Evolutionary conservation across 768 basidiomycete species (phyloP).

Genomic region (Macrocybe gigantea): DNA sequence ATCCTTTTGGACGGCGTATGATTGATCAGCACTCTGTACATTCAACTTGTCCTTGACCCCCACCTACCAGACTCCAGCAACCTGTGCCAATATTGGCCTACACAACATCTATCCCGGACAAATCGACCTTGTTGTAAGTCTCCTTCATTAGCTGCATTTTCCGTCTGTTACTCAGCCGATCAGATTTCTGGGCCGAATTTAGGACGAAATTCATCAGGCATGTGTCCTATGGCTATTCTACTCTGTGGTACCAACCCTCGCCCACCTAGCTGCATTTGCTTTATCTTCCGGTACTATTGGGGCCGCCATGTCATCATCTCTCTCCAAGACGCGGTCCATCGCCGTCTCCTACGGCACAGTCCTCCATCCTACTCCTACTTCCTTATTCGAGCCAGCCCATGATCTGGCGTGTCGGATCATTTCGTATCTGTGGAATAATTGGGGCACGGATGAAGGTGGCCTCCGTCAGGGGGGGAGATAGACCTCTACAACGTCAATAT

Average conservation of each 20-base stretch:
- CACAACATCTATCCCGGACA: constrained; percentile 83
- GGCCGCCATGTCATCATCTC: constrained; percentile 76
- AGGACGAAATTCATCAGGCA: constrained; percentile 80
- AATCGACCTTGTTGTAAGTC: constrained; percentile 82
- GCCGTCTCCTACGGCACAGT: constrained; percentile 88
- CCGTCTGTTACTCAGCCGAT: constrained; percentile 3
- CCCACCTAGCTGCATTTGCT: constrained; percentile 65
- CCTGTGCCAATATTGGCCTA: constrained; percentile 85
- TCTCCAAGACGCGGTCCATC: constrained; percentile 69
- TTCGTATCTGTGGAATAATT: constrained; percentile 72
- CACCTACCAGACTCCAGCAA: constrained; percentile 71
- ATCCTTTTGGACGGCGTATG: constrained; percentile 80
- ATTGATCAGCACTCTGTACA: constrained; percentile 3
- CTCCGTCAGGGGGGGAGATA: constrained; percentile 58
- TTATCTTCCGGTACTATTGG: constrained; percentile 92
- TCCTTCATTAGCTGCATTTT: constrained; percentile 5
- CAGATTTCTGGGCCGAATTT: constrained; percentile 85
- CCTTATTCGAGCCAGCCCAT: constrained; percentile 68
- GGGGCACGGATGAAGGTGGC: constrained; percentile 67
- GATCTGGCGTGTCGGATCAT: constrained; percentile 62
- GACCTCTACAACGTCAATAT: constrained; percentile 88
- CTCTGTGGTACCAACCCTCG: constrained; percentile 4
- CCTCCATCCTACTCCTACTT: constrained; percentile 55
- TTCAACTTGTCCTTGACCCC: constrained; percentile 4
- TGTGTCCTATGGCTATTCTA: constrained; percentile 13